phyloP scores from a whole-genome alignment of 2,329 filamentous ascomycete species.

The Colletotrichum higginsianum region DNA sequence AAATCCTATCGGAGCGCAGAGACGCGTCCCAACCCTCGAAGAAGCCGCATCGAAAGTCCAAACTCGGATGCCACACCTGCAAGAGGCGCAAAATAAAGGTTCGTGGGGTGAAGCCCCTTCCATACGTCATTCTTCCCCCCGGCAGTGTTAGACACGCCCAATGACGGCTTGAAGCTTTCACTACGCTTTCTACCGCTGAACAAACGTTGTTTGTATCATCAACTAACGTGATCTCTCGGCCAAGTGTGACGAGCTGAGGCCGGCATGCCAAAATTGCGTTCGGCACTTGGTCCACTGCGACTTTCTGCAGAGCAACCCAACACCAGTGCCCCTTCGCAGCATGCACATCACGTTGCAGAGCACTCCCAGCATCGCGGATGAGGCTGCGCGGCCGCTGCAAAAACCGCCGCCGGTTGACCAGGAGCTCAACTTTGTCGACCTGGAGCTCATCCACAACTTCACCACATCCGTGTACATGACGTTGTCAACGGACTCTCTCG shows the following conservation, averaged over 20 bases:
- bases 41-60: constrained; percentile 69
- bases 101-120: constrained; percentile 2
- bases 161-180: neutral
- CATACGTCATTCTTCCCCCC: neutral
- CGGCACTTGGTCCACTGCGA: constrained; percentile 48
- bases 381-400: neutral
- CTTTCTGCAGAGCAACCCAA: constrained; percentile 41
- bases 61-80: constrained; percentile 68
- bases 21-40: constrained; percentile 50
- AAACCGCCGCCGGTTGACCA: constrained; percentile 36
- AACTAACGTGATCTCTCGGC: neutral
- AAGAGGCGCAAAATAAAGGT: constrained; percentile 68
- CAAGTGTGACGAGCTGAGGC: constrained; percentile 49
- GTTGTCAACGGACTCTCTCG: constrained; percentile 56
- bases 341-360: constrained; percentile 19
- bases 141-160: neutral
- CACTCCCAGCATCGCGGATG: neutral
- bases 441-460: constrained; percentile 70
- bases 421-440: constrained; percentile 58
- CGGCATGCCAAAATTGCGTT: constrained; percentile 47
- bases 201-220: too few species aligned
- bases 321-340: neutral
- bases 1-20: neutral
- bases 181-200: too few species aligned
- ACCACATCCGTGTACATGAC: constrained; percentile 64